A percentile compares a stretch with the other conserved stretches of the same genome.
These are phyloP conservation scores for Pleurotus eryngii DNA, from an alignment of 768 basidiomycete genomes.

Conservation along the genomic window DNA sequence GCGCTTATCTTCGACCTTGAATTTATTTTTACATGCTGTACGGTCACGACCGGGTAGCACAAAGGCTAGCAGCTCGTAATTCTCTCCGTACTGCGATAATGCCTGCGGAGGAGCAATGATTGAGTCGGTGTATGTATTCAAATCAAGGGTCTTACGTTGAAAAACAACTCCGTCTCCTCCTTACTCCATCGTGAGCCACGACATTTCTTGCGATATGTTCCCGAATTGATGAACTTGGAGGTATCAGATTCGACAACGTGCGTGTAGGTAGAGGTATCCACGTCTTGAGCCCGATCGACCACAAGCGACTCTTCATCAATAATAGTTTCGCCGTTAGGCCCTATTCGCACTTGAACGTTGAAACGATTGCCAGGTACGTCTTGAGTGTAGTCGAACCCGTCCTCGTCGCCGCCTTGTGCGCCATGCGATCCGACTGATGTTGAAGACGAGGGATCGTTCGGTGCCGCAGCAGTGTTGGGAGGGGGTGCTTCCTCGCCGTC, in stretches of 20 bases:
- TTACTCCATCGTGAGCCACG: constrained; percentile 85
- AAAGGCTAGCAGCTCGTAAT: constrained; percentile 88
- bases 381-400: constrained; percentile 70
- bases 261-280: constrained; percentile 68
- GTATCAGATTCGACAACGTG: constrained; percentile 82
- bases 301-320: constrained; percentile 84
- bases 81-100: constrained; percentile 86
- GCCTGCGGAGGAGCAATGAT: constrained; percentile 49
- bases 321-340: constrained; percentile 82
- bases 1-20: constrained; percentile 84
- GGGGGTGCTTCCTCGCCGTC: constrained; percentile 26
- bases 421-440: neutral
- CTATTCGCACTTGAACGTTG: constrained; percentile 84
- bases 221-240: constrained; percentile 83
- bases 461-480: constrained; percentile 9
- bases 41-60: constrained; percentile 82
- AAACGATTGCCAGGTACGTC: constrained; percentile 64
- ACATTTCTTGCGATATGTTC: constrained; percentile 75
- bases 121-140: constrained; percentile 11
- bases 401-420: constrained; percentile 42
- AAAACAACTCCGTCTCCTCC: constrained; percentile 90
- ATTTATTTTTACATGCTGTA: constrained; percentile 90
- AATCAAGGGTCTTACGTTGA: constrained; percentile 51
- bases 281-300: constrained; percentile 68
- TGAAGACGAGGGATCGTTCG: constrained; percentile 3